phyloP scores from a whole-genome alignment of 768 basidiomycete genomes.

The Boletus subparvulus region DNA sequence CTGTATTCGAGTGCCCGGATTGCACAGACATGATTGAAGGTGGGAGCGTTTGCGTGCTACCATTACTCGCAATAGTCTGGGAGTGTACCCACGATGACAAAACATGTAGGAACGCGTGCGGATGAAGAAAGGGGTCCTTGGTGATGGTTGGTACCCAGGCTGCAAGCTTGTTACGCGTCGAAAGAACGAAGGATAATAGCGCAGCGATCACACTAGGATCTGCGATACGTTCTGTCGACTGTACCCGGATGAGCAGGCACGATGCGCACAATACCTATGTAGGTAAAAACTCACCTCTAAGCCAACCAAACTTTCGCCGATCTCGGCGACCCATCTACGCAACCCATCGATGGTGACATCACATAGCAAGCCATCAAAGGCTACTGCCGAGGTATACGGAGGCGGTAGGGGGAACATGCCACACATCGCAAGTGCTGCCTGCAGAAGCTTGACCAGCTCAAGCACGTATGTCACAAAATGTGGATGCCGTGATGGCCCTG shows the following conservation, averaged over 20 bases:
- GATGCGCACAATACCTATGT: not conserved
- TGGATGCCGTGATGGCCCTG: constrained; percentile 26
- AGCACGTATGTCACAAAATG: constrained; percentile 67
- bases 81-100: constrained; percentile 37
- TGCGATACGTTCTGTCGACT: constrained; percentile 71
- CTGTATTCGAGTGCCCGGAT: constrained; percentile 13
- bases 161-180: constrained; percentile 67
- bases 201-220: constrained; percentile 73
- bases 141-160: constrained; percentile 51
- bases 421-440: constrained; percentile 68
- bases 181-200: constrained; percentile 66
- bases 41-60: constrained; percentile 30
- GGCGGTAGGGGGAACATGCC: constrained; percentile 52
- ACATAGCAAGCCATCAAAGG: constrained; percentile 70
- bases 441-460: constrained; percentile 73
- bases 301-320: constrained; percentile 60
- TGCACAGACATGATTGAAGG: constrained; percentile 26
- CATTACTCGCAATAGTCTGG: constrained; percentile 14
- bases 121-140: constrained; percentile 79
- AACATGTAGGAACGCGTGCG: constrained; percentile 52
- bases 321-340: constrained; percentile 60
- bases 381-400: constrained; percentile 7
- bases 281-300: constrained; percentile 48
- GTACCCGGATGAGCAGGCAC: not conserved
- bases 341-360: constrained; percentile 75